phyloP scores from a whole-genome alignment of 2,329 filamentous ascomycete genomes.

The Beauveria sp. region DNA sequence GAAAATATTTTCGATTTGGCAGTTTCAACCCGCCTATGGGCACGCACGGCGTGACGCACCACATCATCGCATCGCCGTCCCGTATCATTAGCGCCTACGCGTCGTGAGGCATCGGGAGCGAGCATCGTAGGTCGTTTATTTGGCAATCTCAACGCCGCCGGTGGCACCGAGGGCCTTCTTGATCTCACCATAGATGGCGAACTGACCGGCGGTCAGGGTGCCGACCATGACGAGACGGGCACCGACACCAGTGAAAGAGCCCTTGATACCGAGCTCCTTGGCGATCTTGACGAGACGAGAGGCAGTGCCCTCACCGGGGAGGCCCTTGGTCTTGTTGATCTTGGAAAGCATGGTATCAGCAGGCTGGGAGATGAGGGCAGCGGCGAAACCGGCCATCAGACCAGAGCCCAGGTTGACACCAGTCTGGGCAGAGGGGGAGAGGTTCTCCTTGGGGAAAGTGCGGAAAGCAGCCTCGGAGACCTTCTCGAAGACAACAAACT shows the following conservation, averaged over 20 bases:
- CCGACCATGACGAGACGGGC: slow-evolving; percentile 59
- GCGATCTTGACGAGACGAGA: slow-evolving; percentile 80
- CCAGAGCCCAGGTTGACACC: slow-evolving; percentile 63
- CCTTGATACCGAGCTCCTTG: slow-evolving; percentile 73
- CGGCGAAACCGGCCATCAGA: slow-evolving; percentile 63
- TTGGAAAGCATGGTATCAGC: slow-evolving; percentile 91
- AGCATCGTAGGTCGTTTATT: slow-evolving; percentile 24
- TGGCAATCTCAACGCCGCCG: slow-evolving; percentile 66
- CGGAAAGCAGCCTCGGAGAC: slow-evolving; percentile 67
- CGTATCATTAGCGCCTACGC: not conserved
- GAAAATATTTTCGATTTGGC: slow-evolving; percentile 10
- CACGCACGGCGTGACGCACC: not conserved
- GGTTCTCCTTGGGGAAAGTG: slow-evolving; percentile 59
- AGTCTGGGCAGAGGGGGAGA: slow-evolving; percentile 65
- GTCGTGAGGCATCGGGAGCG: not conserved
- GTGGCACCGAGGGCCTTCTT: slow-evolving; percentile 64
- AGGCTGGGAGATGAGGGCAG: slow-evolving; percentile 79
- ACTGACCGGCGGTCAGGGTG: slow-evolving; percentile 71
- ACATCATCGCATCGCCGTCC: not conserved
- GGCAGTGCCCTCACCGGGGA: slow-evolving; percentile 76
- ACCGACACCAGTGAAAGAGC: slow-evolving; percentile 74
- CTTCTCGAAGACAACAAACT: slow-evolving; percentile 93
- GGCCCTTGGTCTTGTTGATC: slow-evolving; percentile 92
- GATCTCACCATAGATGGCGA: slow-evolving; percentile 77
- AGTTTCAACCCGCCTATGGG: not conserved